Percentiles rank a stretch among this genome's conserved stretches.
Conservation (phyloP, 2,329 filamentous ascomycete genomes). For the Diplodia scrobiculata region DNA sequence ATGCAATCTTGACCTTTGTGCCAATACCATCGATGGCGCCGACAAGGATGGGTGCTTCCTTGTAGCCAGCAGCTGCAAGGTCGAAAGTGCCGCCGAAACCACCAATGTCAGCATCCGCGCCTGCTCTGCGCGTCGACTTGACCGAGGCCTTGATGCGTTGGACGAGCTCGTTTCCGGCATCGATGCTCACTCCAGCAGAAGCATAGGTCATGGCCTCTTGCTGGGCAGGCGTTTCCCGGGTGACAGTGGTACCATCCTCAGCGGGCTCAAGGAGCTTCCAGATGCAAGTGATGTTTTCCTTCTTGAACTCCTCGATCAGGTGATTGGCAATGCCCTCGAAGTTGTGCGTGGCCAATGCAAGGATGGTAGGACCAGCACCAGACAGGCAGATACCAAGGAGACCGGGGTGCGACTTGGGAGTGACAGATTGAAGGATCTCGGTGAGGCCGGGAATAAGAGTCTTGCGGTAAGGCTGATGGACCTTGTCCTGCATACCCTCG, state of each 20-base stretch:
- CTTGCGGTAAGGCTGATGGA: slow-evolving; percentile 95
- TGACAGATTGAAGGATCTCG: slow-evolving; percentile 89
- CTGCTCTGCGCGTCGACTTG: slow-evolving; percentile 78
- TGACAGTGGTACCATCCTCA: slow-evolving; percentile 62
- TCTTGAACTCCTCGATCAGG: slow-evolving; percentile 73
- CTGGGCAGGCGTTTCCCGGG: slow-evolving; percentile 33
- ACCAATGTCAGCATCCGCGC: slow-evolving; percentile 89
- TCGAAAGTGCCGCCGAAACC: slow-evolving; percentile 91
- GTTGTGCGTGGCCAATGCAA: slow-evolving; percentile 86
- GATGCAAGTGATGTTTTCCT: slow-evolving; percentile 72
- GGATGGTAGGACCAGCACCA: slow-evolving; percentile 90
- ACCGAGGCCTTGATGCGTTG: slow-evolving; percentile 88
- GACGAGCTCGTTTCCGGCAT: slow-evolving; percentile 90
- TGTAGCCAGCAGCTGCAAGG: slow-evolving; percentile 72
- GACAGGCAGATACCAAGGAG: slow-evolving; percentile 93
- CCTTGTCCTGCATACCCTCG: slow-evolving; percentile 96
- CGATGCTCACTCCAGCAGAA: slow-evolving; percentile 88
- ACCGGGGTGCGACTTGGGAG: slow-evolving; percentile 80
- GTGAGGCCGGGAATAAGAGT: slow-evolving; percentile 87
- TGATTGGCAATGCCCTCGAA: slow-evolving; percentile 82
- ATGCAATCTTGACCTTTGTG: slow-evolving; percentile 95
- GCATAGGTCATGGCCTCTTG: slow-evolving; percentile 74
- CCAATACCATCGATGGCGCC: slow-evolving; percentile 94
- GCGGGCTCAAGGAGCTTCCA: slow-evolving; percentile 91
- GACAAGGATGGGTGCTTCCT: slow-evolving; percentile 77